Base-by-base conservation (phyloP, 148 eudicot genomes). In the Limonium bicolor region DNA sequence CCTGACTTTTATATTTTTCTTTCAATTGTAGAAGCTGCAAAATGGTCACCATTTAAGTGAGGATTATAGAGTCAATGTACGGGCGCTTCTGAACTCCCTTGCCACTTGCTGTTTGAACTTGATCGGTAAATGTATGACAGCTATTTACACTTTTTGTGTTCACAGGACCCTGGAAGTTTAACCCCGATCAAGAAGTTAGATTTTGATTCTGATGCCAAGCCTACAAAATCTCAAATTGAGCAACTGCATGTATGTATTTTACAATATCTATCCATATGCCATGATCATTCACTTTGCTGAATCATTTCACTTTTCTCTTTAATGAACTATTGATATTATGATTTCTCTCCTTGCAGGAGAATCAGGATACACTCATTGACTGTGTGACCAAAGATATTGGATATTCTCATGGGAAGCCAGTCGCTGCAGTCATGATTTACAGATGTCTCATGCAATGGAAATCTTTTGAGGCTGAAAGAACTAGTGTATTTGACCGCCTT, bases 401-500 rank as follows among this genome's bases (percentile, higher is more conserved):
- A 42, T 90, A 74, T 48, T 84, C 77, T 61, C 95, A 90, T 43
- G 95, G 95, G 41, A 84, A 78, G 62, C 99, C 99, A 40, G 87
- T 81, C 42, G 95, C 99, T 24, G 99, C 99, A 32, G 80, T 68
- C 63, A 84, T 95, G 20, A 90, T 85, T 27, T 90, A 80, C 62
- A 90, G 85, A 65, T 90, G 95, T 51, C 95, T 90, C 54, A 63
- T 85, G 45, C 85, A 85, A 35, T 90, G 99, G 99, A 90, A 85
- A 71, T 90, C 95, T 45, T 90, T 90, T 73, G 99, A 90, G 80
- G 93, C 95, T 3, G 99, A 90, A 62, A 71, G 75, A 53, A 90
- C 99, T 46, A 90, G 95, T 33, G 95, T 85, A 54, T 90, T 84
- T 71, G 99, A 90, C 64, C 87, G 95, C 51, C 85, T 90, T 39